A percentile compares a stretch with the other conserved stretches of the same genome.
phyloP scores from a whole-genome alignment of 805 yeast genomes.

The Metschnikowia kunwiensis region DNA sequence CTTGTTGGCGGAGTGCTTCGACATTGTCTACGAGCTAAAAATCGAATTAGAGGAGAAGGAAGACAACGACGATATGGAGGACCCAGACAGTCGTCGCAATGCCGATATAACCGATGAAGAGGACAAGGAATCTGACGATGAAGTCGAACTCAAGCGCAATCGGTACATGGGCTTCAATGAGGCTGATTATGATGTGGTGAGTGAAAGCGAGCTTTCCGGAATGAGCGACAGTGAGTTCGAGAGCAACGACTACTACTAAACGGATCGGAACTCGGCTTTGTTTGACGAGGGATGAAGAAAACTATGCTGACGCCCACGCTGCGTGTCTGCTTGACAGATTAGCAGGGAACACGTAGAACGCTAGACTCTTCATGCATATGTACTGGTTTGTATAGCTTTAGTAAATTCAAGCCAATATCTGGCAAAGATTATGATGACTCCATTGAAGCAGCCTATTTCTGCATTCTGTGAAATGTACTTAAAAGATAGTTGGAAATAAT shows the following conservation, averaged over 20 bases:
- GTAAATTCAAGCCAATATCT: too few relatives aligned
- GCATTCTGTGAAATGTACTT: too few relatives aligned
- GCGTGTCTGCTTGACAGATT: too few relatives aligned
- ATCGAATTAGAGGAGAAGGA: slow-evolving; percentile 74
- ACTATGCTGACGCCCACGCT: too few relatives aligned
- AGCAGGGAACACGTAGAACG: too few relatives aligned
- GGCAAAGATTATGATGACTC: too few relatives aligned
- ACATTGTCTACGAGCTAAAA: slow-evolving; percentile 85
- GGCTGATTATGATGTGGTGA: slow-evolving; percentile 43
- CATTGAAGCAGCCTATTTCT: too few relatives aligned
- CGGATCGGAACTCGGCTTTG: too few relatives aligned
- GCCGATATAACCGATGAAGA: slow-evolving; percentile 20
- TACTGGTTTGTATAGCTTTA: too few relatives aligned
- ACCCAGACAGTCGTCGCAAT: slow-evolving; percentile 5
- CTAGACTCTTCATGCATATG: too few relatives aligned
- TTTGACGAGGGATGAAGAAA: too few relatives aligned
- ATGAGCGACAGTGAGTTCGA: slow-evolving; percentile 35
- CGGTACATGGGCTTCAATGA: slow-evolving; percentile 43
- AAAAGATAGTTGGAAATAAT: too few relatives aligned
- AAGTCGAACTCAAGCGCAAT: slow-evolving; percentile 42
- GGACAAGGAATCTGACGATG: slow-evolving; percentile 39
- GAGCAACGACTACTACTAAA: slow-evolving; percentile 41
- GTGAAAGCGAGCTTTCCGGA: slow-evolving; percentile 30
- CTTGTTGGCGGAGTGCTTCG: slow-evolving; percentile 89
- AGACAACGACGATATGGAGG: slow-evolving; percentile 20